Evolutionary conservation across 106 monocot genomes (phyloP), one percentile per base, ranked within the genome.

Genomic region (Hemerocallis citrina): DNA sequence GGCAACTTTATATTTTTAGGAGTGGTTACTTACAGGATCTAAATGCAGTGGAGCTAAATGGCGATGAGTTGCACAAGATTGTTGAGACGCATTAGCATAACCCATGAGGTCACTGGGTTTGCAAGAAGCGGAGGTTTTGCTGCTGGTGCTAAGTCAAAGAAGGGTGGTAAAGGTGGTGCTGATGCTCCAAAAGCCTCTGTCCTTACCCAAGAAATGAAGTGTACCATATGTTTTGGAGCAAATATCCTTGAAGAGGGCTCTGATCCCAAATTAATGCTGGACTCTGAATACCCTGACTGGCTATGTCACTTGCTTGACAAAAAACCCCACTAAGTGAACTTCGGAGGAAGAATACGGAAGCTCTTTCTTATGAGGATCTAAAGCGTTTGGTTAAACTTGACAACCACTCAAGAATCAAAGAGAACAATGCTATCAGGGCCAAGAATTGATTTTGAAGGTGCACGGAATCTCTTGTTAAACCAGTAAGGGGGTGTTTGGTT

Each of bases 271-370:
- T 63, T 98, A 42, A 40, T 82, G 50, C 74, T 79, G 0, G 92
- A 98, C n/a, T n/a, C 73, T 19, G 92, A 92, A n/a, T 98, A 92
- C 44, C 88, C 88, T 19, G 79, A 92, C 20, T 92, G 98, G 98
- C 77, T 98, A 25, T 91, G 79, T 81, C 74, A 68, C 34, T 71
- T 98, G 61, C 79, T 92, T 1, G 88, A 98, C 57, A 98, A 92
- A 39, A 78, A 79, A 2, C 85, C 67, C 76, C 82, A 11, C 35
- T 98, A 36, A 98, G 98, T 45, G 98, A 98, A 58, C 69, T 98
- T 6, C 71, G 80, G 34, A 55, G 98, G 45, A 88, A 80, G 68
- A 72, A 82, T 12, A 21, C 68, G 2, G 75, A 92, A 75, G 68
- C 77, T 22, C 88, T 82, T 41, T 65, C 80, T 30, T 91, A 73